phyloP scores from a whole-genome alignment of 2,329 filamentous ascomycete genomes.

The Aotearoamyces nothofagi region DNA sequence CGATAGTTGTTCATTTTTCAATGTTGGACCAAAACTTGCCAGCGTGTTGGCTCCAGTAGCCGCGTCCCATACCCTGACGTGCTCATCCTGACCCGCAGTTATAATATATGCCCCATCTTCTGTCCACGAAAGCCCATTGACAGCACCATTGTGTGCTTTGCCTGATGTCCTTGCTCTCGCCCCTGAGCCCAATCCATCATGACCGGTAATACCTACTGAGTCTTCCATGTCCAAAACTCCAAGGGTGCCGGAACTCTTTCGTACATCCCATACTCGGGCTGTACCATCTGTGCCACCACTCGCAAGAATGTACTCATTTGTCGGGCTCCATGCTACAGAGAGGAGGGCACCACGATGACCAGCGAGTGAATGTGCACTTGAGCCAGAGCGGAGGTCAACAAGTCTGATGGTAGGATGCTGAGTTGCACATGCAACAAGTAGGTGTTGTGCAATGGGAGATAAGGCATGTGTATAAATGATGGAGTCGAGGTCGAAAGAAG shows the following conservation, averaged over 20 bases:
- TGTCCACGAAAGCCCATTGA: conserved; percentile 78
- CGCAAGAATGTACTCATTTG: conserved; percentile 62
- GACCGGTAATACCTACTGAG: conserved; percentile 47
- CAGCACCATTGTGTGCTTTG: conserved; percentile 63
- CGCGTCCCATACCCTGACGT: conserved; percentile 78
- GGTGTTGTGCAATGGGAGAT: conserved; percentile 54
- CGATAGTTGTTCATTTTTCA: conserved; percentile 57
- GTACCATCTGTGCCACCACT: conserved; percentile 77
- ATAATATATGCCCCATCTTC: conserved; percentile 64
- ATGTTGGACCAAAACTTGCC: conserved; percentile 69
- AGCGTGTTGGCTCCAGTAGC: conserved; percentile 72
- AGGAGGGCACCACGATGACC: conserved; percentile 54
- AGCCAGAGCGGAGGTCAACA: conserved; percentile 72
- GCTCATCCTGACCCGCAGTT: conserved; percentile 68
- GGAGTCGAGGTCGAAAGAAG: conserved; percentile 51
- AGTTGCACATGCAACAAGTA: conserved; percentile 78
- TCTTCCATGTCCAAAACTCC: conserved; percentile 77
- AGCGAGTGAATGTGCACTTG: conserved; percentile 55
- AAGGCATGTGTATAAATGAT: conserved; percentile 65
- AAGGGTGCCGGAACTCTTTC: conserved; percentile 61
- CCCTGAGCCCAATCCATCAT: conserved; percentile 17
- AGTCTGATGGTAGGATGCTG: conserved; percentile 74
- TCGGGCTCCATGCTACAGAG: conserved; percentile 68
- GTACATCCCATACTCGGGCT: conserved; percentile 75
- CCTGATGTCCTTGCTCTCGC: conserved; percentile 31